Conservation (phyloP, 2,329 filamentous ascomycete species). For the Orbilia blumenaviensis region DNA sequence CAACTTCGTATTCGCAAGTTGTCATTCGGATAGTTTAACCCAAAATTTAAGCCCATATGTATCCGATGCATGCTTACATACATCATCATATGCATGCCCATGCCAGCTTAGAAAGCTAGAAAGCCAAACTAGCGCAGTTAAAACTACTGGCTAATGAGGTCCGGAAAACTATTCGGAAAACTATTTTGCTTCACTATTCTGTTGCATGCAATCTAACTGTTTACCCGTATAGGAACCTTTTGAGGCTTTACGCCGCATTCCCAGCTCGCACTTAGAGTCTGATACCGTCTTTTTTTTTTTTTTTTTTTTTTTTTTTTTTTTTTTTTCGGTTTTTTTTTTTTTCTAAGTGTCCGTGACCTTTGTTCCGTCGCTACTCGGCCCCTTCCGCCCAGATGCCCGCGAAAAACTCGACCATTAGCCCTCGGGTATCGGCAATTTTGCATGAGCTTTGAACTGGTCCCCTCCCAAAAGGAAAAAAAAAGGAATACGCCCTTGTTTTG, state of each 20-base stretch:
- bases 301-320: too few relatives aligned
- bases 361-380: constrained; percentile 7
- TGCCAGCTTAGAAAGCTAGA: too few relatives aligned
- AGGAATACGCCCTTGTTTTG: constrained; percentile 20
- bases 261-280: neutral
- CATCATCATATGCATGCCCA: too few relatives aligned
- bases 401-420: neutral
- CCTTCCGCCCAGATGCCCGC: neutral
- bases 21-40: too few relatives aligned
- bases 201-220: too few relatives aligned
- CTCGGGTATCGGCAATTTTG: constrained; percentile 39
- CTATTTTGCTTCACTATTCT: neutral
- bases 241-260: neutral
- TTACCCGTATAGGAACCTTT: neutral
- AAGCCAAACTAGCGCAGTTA: too few relatives aligned
- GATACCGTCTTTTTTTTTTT: neutral
- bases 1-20: too few relatives aligned
- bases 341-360: neutral
- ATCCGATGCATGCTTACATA: too few relatives aligned
- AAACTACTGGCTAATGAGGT: neutral
- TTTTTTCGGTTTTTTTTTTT: too few relatives aligned
- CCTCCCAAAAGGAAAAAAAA: neutral
- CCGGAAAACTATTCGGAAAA: constrained; percentile 9
- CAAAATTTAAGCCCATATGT: too few relatives aligned
- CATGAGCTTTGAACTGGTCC: neutral